phyloP scores from a whole-genome alignment of 768 basidiomycete genomes.

The Strobilomyces confusus region DNA sequence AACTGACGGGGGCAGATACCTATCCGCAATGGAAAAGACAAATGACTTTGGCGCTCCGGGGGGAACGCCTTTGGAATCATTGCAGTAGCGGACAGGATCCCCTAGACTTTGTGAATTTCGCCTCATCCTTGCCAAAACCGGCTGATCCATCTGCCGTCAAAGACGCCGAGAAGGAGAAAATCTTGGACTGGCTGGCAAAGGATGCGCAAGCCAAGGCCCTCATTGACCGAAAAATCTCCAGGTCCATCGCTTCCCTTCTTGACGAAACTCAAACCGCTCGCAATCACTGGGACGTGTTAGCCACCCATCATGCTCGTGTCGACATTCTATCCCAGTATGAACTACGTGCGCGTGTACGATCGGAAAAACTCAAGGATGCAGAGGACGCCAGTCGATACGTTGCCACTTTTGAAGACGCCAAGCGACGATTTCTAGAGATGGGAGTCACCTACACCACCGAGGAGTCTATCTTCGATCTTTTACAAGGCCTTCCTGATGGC shows the following conservation, averaged over 20 bases:
- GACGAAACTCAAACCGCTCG: neutral
- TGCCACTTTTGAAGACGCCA: neutral
- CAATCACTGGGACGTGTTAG: neutral
- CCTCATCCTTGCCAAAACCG: neutral
- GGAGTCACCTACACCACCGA: neutral
- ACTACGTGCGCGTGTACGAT: fast-evolving
- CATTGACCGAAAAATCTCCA: neutral
- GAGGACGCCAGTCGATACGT: neutral
- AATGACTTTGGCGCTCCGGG: neutral
- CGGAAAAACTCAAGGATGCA: neutral
- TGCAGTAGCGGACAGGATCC: neutral
- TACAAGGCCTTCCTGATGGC: neutral
- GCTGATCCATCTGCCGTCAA: too few species aligned
- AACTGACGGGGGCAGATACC: neutral
- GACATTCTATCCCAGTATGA: neutral
- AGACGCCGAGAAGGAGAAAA: neutral
- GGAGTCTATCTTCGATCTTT: neutral
- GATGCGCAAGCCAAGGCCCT: constrained; percentile 2
- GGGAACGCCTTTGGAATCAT: constrained; percentile 2
- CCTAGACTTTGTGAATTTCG: neutral
- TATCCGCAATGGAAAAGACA: neutral
- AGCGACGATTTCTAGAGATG: neutral
- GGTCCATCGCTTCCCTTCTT: fast-evolving
- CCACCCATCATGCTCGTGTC: fast-evolving
- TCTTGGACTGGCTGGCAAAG: neutral